Evolutionary conservation across 495 filamentous ascomycete species (phyloP).

Genomic region (Talaromyces ruber): DNA sequence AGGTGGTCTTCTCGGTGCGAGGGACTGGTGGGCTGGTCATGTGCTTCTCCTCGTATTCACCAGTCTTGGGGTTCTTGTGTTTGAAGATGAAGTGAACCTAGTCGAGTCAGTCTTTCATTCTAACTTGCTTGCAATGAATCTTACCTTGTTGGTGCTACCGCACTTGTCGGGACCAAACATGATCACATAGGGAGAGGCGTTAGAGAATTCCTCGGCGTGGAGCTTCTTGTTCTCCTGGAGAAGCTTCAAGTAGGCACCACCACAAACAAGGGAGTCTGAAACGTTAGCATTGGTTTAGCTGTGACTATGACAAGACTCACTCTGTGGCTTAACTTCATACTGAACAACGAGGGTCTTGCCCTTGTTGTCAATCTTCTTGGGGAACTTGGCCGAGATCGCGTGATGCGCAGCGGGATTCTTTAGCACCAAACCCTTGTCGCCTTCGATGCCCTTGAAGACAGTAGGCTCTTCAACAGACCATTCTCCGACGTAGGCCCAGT

Average conservation of each 20-base stretch:
- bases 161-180: constrained; percentile 99
- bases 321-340: constrained; percentile 99
- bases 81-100: constrained; percentile 99
- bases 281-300: constrained; percentile 10
- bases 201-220: constrained; percentile 96
- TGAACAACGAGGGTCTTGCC: constrained; percentile 94
- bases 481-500: constrained; percentile 95
- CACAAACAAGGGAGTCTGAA: constrained; percentile 88
- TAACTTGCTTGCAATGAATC: neutral
- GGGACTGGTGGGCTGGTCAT: constrained; percentile 75
- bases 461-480: constrained; percentile 95
- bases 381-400: constrained; percentile 98
- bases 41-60: constrained; percentile 99
- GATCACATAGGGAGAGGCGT: constrained; percentile 94
- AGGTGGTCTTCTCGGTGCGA: constrained; percentile 79
- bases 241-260: constrained; percentile 99
- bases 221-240: constrained; percentile 96
- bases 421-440: constrained; percentile 92
- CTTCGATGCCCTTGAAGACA: constrained; percentile 89
- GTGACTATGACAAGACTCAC: constrained; percentile 42
- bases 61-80: constrained; percentile 99
- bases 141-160: constrained; percentile 92
- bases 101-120: neutral
- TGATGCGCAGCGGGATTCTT: constrained; percentile 97
- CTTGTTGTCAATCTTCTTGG: constrained; percentile 94